Evolutionary conservation across 805 yeast species (phyloP), one percentile per base, ranked within the genome.

Genomic region (Saccharomycopsis amapae): DNA sequence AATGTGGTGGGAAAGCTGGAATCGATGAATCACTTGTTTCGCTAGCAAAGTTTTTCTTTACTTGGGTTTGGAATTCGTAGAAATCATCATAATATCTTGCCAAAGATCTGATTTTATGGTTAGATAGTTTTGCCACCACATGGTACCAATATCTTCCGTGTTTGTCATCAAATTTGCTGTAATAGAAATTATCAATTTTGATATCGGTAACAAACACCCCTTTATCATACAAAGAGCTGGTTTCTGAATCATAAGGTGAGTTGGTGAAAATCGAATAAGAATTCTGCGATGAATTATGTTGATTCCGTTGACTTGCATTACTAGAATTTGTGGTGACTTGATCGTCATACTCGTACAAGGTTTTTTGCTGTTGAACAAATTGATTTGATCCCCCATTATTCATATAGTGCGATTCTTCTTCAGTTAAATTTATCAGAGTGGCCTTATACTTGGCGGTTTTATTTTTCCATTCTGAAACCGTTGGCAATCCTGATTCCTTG

Each of bases 1-100:
- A 72, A 2, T 98, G 99, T 1, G 97, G 98, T 0, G 98, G 97
- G 58, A 93, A 43, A 79, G 77, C 23, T 78, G 71, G 15, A 34
- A 5, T 9, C 25, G 12, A 35, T 45, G 30, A 45, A 79, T 81
- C 80, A 12, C 97, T 97, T 6, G 97, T 95, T 63, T 90, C 98
- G 50, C 74, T 78, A 5, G 97, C 97, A 70, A 85, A 93, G 23
- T 79, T 71, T 56, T 84, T 93, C 42, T 90, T 69, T 42, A 93
- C 68, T 51, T 73, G 77, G 43, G 88, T 88, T 61, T 93, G 98
- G 60, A 89, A 76, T 61, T 93, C 95, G 62, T 89, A 93, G 60
- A 93, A 93, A 65, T 93, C 98, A 62, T 90, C 96, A 64, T 93
- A 93, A 64, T 75, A 89, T 49, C 98, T 73, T 62, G 93, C 87